Percentiles rank a stretch among this genome's conserved stretches.
Evolutionary conservation across 345 rosid genomes (phyloP).

Genomic region (Viola odorata): DNA sequence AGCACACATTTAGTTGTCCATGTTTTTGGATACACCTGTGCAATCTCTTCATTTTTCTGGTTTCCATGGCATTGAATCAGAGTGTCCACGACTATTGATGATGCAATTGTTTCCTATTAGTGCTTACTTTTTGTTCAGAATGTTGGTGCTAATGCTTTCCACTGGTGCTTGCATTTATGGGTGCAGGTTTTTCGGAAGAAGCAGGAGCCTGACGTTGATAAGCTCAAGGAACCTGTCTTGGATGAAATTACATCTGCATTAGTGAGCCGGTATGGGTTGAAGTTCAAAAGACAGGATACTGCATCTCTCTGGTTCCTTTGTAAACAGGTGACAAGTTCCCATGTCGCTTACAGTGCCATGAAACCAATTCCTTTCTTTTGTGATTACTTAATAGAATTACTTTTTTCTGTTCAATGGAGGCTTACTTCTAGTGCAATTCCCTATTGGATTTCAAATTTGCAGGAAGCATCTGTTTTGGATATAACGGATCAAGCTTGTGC

Average conservation of each 20-base stretch:
- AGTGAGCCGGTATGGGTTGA: slow-evolving; percentile 47
- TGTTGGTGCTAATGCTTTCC: neutral
- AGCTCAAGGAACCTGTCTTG: slow-evolving; percentile 76
- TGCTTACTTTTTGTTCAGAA: neutral
- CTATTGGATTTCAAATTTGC: slow-evolving; percentile 17
- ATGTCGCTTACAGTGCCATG: neutral
- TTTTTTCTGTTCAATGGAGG: neutral
- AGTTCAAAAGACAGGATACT: slow-evolving; percentile 64
- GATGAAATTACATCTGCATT: slow-evolving; percentile 67
- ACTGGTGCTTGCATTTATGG: slow-evolving; percentile 8
- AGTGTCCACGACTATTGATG: too few relatives aligned
- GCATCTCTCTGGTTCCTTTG: slow-evolving; percentile 93
- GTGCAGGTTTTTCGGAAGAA: slow-evolving; percentile 51
- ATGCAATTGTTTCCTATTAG: too few relatives aligned
- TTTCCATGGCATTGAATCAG: too few relatives aligned
- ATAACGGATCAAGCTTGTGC: slow-evolving; percentile 78
- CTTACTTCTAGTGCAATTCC: neutral
- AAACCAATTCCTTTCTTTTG: neutral
- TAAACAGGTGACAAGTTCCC: slow-evolving; percentile 56
- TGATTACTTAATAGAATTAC: neutral
- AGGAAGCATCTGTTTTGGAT: slow-evolving; percentile 92
- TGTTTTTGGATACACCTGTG: too few relatives aligned
- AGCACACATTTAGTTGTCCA: too few relatives aligned
- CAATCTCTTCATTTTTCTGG: too few relatives aligned
- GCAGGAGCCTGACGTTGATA: slow-evolving; percentile 63